phyloP scores from a whole-genome alignment of 768 basidiomycete genomes.

The Boletus huronensis region DNA sequence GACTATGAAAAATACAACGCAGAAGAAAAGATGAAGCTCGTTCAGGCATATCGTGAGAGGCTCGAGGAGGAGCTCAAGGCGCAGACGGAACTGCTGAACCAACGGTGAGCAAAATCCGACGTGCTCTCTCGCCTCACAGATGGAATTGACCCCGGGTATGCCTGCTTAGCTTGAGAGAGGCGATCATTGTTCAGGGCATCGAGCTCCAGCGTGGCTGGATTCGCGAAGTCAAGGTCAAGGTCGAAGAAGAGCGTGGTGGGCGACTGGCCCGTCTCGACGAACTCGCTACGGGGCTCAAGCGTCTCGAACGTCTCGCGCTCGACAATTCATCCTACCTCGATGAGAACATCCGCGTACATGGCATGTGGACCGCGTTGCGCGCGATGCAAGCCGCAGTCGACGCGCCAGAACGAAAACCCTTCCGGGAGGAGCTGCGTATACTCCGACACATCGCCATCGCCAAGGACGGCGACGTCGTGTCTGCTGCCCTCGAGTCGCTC shows the following conservation, averaged over 20 bases:
- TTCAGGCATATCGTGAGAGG: conserved; percentile 80
- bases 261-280: conserved; percentile 93
- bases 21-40: conserved; percentile 67
- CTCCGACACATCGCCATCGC: conserved; percentile 71
- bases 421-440: conserved; percentile 85
- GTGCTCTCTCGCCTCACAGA: background rate
- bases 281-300: conserved; percentile 84
- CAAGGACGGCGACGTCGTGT: conserved; percentile 65
- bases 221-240: conserved; percentile 90
- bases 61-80: conserved; percentile 80
- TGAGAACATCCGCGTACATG: conserved; percentile 88
- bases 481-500: conserved; percentile 63
- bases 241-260: conserved; percentile 95
- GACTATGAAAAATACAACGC: conserved; percentile 81
- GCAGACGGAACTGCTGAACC: conserved; percentile 91
- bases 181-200: conserved; percentile 94
- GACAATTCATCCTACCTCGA: conserved; percentile 90
- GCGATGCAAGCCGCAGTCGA: conserved; percentile 68
- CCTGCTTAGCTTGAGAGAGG: conserved; percentile 75
- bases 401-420: conserved; percentile 68
- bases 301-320: conserved; percentile 84
- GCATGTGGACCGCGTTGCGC: conserved; percentile 90
- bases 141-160: background rate
- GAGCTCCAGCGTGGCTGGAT: conserved; percentile 98
- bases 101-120: conserved; percentile 58